Conservation (phyloP, 352 stramenopile genomes). For the Phytophthora pinifolia region DNA sequence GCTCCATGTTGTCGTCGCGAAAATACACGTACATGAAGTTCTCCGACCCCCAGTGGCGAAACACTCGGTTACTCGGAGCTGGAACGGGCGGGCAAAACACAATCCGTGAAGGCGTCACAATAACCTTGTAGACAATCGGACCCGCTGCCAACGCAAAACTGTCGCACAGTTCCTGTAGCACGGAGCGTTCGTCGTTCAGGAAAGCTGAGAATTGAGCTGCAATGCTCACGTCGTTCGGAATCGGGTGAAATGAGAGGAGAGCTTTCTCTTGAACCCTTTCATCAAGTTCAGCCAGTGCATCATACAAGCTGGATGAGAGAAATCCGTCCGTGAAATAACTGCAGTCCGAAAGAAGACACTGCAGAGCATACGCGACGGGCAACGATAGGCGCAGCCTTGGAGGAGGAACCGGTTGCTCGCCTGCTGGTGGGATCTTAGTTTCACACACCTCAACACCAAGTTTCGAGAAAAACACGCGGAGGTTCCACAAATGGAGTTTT, state of each 20-base stretch:
- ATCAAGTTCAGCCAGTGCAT: conserved; percentile 33
- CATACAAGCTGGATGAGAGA: conserved; percentile 40
- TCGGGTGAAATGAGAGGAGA: conserved; percentile 41
- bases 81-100: conserved; percentile 55
- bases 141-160: conserved; percentile 22
- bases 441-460: conserved; percentile 49
- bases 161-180: conserved; percentile 27
- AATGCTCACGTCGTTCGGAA: conserved; percentile 18
- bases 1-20: conserved; percentile 76
- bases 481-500: conserved; percentile 34
- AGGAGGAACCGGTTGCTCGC: not conserved
- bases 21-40: conserved; percentile 89
- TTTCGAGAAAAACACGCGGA: conserved; percentile 51
- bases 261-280: conserved; percentile 44
- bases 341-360: conserved; percentile 52
- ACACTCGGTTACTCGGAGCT: conserved; percentile 67
- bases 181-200: conserved; percentile 31
- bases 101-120: conserved; percentile 69
- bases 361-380: conserved; percentile 47
- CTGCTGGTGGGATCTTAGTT: conserved; percentile 32
- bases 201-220: conserved; percentile 39
- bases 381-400: conserved; percentile 20
- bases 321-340: conserved; percentile 49
- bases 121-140: conserved; percentile 53
- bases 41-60: conserved; percentile 59